These are phyloP conservation scores for Peronospora tabacina DNA, from an alignment of 352 stramenopile species.

Conservation along the genomic window DNA sequence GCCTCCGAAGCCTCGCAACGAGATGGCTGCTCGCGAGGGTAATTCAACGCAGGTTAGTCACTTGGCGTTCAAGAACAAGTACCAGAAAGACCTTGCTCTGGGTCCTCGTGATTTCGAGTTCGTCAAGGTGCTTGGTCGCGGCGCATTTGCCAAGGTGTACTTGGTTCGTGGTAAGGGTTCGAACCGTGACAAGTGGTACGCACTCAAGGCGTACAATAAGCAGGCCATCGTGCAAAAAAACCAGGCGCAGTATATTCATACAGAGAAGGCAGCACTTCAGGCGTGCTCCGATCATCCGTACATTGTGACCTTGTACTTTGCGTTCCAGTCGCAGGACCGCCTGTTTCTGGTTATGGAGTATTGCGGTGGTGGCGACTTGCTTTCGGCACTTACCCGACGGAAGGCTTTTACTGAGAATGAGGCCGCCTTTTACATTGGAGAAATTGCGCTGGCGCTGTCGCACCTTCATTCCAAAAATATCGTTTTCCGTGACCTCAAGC, in stretches of 20 bases:
- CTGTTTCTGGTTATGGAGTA: conserved; percentile 86
- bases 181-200: conserved; percentile 84
- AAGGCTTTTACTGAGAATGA: conserved; percentile 77
- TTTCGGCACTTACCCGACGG: conserved; percentile 64
- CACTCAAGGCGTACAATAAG: conserved; percentile 85
- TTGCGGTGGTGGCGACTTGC: conserved; percentile 68
- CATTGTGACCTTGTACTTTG: conserved; percentile 80
- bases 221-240: conserved; percentile 86
- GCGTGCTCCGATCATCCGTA: conserved; percentile 82
- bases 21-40: conserved; percentile 34
- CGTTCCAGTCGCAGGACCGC: conserved; percentile 79
- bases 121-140: conserved; percentile 75
- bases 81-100: conserved; percentile 76
- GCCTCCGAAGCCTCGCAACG: conserved; percentile 46
- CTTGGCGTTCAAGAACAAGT: conserved; percentile 87
- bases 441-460: conserved; percentile 73
- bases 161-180: conserved; percentile 75
- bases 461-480: conserved; percentile 85
- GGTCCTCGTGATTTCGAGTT: conserved; percentile 83
- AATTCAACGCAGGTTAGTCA: conserved; percentile 74
- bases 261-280: conserved; percentile 74
- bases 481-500: conserved; percentile 83
- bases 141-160: conserved; percentile 82
- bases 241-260: conserved; percentile 83
- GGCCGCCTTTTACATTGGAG: conserved; percentile 79